These are phyloP conservation scores for Serpula lacrymans DNA, from an alignment of 768 basidiomycete genomes.

Conservation along the genomic window DNA sequence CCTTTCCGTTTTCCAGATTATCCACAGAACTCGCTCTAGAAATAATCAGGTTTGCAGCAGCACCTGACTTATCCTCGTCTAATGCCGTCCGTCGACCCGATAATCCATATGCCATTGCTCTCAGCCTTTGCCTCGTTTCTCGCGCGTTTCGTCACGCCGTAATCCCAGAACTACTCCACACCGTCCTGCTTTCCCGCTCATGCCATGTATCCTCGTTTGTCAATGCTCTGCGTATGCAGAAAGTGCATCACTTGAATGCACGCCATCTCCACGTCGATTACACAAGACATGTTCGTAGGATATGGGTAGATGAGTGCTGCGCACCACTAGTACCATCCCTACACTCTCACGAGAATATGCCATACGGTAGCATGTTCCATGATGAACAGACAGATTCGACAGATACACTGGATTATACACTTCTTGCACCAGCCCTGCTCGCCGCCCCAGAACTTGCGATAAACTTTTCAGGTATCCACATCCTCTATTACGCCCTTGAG, in stretches of 20 bases:
- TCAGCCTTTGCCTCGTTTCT: constrained; percentile 33
- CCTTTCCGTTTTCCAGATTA: constrained; percentile 22
- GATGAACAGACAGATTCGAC: constrained; percentile 19
- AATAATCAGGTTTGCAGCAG: constrained; percentile 30
- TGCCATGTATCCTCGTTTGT: constrained; percentile 30
- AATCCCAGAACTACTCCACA: constrained; percentile 39
- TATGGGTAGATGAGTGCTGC: constrained; percentile 33
- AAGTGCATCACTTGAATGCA: constrained; percentile 1
- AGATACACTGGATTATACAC: constrained; percentile 11
- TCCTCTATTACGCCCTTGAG: constrained; percentile 32
- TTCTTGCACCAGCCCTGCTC: constrained; percentile 9
- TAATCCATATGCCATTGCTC: constrained; percentile 20
- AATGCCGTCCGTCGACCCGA: too few species aligned
- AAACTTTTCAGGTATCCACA: constrained; percentile 25
- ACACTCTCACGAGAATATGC: too few species aligned
- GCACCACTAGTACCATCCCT: constrained; percentile 28
- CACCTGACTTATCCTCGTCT: constrained; percentile 13
- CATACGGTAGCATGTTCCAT: too few species aligned
- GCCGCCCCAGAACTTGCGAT: constrained; percentile 24
- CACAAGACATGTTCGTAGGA: constrained; percentile 23
- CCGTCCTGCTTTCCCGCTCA: constrained; percentile 30
- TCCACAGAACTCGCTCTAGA: constrained; percentile 35
- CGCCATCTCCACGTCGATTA: constrained; percentile 32
- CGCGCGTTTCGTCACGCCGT: constrained; percentile 26
- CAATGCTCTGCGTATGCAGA: constrained; percentile 26